Conservation (phyloP, 306 rosid species). For the Hylodesmum podocarpum region DNA sequence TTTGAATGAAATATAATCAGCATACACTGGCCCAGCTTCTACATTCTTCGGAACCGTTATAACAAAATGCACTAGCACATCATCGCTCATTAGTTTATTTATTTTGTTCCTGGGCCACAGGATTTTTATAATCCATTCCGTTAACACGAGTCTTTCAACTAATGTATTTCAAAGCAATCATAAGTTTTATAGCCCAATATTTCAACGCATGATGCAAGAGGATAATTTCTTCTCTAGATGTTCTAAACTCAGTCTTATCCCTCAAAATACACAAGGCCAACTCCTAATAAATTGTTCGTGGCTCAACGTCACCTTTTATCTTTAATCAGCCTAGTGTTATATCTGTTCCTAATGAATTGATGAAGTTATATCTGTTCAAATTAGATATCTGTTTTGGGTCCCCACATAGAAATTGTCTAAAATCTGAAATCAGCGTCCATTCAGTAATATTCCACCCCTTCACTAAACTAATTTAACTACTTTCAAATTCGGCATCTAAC, state of each 20-base stretch:
- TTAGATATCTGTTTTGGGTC: not conserved
- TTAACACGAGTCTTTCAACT: not conserved
- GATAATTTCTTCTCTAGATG: not conserved
- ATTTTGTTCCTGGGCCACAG: not conserved
- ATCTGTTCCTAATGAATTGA: too few species aligned
- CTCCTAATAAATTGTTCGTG: not conserved
- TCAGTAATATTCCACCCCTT: constrained; percentile 20
- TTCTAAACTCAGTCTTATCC: not conserved
- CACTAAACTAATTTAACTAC: constrained; percentile 21
- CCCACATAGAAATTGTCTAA: constrained; percentile 14
- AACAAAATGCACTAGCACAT: not conserved
- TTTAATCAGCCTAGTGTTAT: not conserved
- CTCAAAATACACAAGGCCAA: not conserved
- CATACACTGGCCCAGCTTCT: not conserved
- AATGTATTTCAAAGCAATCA: not conserved
- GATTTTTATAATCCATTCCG: not conserved
- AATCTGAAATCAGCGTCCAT: not conserved
- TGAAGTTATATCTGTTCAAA: constrained; percentile 2
- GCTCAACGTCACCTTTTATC: not conserved
- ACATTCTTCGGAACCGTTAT: not conserved
- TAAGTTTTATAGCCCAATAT: not conserved
- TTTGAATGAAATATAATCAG: not conserved
- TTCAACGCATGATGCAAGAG: not conserved
- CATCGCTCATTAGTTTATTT: not conserved
- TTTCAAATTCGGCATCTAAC: not conserved